Evolutionary conservation across 1,139 yeast species (phyloP).

Genomic region (Tardiomyces blankii): DNA sequence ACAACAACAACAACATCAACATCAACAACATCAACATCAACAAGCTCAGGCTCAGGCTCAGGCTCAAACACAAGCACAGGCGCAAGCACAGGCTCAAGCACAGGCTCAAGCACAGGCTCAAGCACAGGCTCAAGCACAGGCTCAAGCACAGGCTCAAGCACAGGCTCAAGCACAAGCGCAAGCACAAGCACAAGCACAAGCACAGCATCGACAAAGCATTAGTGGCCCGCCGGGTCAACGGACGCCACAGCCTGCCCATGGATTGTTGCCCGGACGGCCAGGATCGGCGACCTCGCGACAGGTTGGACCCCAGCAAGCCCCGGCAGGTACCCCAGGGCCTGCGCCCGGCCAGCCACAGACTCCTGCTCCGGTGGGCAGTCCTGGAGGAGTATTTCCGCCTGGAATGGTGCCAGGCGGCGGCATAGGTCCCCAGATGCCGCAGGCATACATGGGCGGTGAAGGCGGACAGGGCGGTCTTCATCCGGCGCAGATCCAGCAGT

Average conservation of each 20-base stretch:
- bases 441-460: not conserved
- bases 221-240: no score
- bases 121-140: not conserved
- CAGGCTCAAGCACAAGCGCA: no score
- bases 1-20: conserved; percentile 3
- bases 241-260: no score
- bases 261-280: no score
- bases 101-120: conserved; percentile 2
- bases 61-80: conserved; percentile 1
- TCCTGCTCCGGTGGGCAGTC: not conserved
- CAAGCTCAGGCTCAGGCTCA: no score
- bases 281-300: no score
- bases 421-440: not conserved
- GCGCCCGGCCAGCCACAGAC: not conserved
- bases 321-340: no score
- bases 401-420: not conserved
- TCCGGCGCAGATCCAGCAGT: not conserved
- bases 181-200: conserved; percentile 1
- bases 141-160: conserved; percentile 1
- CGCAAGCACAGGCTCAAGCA: not conserved
- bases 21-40: conserved; percentile 1
- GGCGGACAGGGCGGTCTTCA: not conserved
- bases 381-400: not conserved
- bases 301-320: no score
- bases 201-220: no score